A percentile compares a stretch with the other conserved stretches of the same genome.
These are phyloP conservation scores for Metschnikowia similis DNA, from an alignment of 805 yeast species.

Conservation along the genomic window DNA sequence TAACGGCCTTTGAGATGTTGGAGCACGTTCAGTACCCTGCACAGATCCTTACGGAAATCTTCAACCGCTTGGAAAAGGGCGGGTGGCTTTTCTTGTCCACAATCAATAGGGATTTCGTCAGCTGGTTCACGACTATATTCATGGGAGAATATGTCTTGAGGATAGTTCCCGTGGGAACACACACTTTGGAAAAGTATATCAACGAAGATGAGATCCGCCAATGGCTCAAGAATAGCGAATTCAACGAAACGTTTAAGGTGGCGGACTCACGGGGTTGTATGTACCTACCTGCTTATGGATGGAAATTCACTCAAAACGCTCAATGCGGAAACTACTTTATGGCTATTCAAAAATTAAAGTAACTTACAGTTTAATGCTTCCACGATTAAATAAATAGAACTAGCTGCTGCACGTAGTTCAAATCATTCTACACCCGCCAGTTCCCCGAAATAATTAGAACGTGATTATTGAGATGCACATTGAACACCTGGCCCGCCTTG, in stretches of 20 bases:
- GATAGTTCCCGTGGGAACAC: constrained; percentile 92
- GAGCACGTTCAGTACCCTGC: constrained; percentile 92
- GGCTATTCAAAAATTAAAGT: constrained; percentile 60
- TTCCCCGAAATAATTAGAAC: background rate
- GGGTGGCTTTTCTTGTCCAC: constrained; percentile 89
- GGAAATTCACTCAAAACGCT: constrained; percentile 64
- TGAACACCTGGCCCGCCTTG: constrained; percentile 24
- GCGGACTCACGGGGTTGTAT: constrained; percentile 72
- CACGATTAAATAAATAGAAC: constrained; percentile 4
- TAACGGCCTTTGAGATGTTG: constrained; percentile 89
- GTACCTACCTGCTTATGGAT: constrained; percentile 79
- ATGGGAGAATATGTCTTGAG: constrained; percentile 77
- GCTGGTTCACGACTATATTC: constrained; percentile 91
- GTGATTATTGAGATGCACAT: constrained; percentile 22
- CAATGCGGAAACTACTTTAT: constrained; percentile 81
- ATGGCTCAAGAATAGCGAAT: constrained; percentile 50
- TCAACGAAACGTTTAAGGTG: constrained; percentile 44
- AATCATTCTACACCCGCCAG: background rate
- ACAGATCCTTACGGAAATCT: constrained; percentile 63
- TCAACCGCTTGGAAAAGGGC: constrained; percentile 65
- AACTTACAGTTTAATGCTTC: background rate
- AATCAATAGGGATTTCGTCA: constrained; percentile 78
- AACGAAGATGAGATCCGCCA: constrained; percentile 65
- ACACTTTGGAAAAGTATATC: constrained; percentile 80
- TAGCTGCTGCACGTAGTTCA: background rate